Base-by-base conservation (phyloP, 1,284 basidiomycete species). In the Meira miltonrushii region DNA sequence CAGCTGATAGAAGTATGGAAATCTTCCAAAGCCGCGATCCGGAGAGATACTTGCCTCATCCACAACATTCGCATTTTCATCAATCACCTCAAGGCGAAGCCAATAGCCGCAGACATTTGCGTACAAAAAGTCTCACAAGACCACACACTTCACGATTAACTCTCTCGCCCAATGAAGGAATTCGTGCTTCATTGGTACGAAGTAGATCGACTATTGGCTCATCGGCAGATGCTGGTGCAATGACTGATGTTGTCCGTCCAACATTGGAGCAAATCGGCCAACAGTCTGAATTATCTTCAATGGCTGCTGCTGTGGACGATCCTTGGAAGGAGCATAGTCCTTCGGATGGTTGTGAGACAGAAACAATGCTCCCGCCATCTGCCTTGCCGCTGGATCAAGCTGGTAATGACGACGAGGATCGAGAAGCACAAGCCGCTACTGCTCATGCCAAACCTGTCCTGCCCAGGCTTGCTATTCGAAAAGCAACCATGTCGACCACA, bases 21-120 rank as follows among this genome's bases (percentile, higher is more conserved):
- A 62, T 71, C 43, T 71, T 68, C 52, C 63, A 67, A 39, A 69
- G 66, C 54, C 60, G 70, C 57, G 70, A 72, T 47, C 70, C 70
- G 17, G 70, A 72, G 52, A 58, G 62, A 15, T 72, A 69, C 55
- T 54, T 71, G 28, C 66, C 64, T 2, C 68, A 70, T 39, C 68
- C 60, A 21, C 68, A 72, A 47, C 66, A 69, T 44, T 55, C 60
- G 41, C 56, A 33, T 15, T 10, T 21, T 43, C 11, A 19, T 13
- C 57, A 58, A 4, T 10, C 6, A 43, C 10, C 15, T 6, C 46
- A 50, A 28, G 37, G 33, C 17, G 25, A 21, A 33, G n/a, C n/a
- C 7, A 48, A 5, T 21, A 7, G 23, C 5, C 25, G 44, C 17
- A 39, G 51, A 17, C 57, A 58, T 41, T 5, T 12, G n/a, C 19